These are phyloP conservation scores for Trichocomaceae sp. DNA, from an alignment of 2,329 filamentous ascomycete species.

Conservation along the genomic window DNA sequence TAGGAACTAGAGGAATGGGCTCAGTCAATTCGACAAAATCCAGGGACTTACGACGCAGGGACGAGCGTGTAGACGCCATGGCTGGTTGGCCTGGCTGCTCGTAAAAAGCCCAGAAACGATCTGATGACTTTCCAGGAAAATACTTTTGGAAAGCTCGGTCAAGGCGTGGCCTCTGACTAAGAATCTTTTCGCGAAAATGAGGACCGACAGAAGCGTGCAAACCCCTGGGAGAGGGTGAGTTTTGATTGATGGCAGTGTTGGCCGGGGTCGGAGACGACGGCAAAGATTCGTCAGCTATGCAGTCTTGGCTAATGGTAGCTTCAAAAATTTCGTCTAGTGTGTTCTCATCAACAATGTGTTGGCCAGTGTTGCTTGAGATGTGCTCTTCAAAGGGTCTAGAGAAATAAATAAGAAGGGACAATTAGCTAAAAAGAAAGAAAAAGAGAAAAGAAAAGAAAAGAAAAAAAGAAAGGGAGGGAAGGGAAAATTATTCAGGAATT, in stretches of 20 bases:
- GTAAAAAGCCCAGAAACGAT: conserved; percentile 1
- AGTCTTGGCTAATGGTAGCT: not conserved
- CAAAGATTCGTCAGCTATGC: not conserved
- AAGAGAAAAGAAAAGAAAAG: no score
- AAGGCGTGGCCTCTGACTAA: not conserved
- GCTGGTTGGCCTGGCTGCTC: not conserved
- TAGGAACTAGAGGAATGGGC: conserved; percentile 3
- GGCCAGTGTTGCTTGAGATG: not conserved
- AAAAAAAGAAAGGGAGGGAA: no score
- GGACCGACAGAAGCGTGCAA: not conserved
- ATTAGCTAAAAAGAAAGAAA: not conserved
- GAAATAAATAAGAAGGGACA: not conserved
- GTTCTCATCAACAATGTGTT: not conserved
- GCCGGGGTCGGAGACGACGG: not conserved
- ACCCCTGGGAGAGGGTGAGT: not conserved
- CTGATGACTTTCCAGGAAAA: not conserved
- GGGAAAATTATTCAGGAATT: no score
- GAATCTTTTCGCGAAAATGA: not conserved
- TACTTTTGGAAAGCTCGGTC: not conserved
- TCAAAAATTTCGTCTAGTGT: no score
- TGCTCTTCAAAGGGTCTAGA: not conserved
- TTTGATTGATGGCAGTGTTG: not conserved
- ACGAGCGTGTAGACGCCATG: conserved; percentile 22
- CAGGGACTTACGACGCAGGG: conserved; percentile 22
- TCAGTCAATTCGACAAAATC: conserved; percentile 9